These are phyloP conservation scores for Clitopilus passeckerianus DNA, from an alignment of 768 basidiomycete species.

Conservation along the genomic window DNA sequence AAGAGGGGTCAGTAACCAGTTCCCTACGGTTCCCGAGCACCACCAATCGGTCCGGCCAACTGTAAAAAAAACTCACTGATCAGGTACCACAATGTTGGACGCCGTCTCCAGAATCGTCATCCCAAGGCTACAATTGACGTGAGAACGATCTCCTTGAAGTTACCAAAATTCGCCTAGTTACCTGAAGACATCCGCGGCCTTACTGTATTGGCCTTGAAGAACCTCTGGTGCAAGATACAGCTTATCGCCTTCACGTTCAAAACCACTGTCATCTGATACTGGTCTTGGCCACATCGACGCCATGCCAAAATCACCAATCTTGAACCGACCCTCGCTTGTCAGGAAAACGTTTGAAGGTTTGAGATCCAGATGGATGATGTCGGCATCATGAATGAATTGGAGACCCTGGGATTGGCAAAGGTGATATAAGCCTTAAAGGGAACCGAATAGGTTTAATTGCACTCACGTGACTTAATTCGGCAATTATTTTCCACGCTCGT, in stretches of 20 bases:
- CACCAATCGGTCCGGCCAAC: constrained; percentile 19
- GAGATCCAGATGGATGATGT: constrained; percentile 91
- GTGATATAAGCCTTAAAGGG: constrained; percentile 19
- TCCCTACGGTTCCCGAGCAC: constrained; percentile 2
- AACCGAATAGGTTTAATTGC: constrained; percentile 21
- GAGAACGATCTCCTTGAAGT: constrained; percentile 22
- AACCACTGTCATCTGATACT: constrained; percentile 34
- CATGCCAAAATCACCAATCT: constrained; percentile 99
- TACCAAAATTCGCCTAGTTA: constrained; percentile 25
- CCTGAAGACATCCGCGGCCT: constrained; percentile 97
- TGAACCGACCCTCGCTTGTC: constrained; percentile 80
- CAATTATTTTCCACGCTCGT: constrained; percentile 93
- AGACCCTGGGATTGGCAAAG: constrained; percentile 54
- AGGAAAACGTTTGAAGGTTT: constrained; percentile 98
- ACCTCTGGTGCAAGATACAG: constrained; percentile 97
- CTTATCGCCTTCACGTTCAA: constrained; percentile 97
- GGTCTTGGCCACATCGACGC: constrained; percentile 88
- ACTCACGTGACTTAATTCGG: constrained; percentile 85
- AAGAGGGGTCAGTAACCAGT: constrained; percentile 7
- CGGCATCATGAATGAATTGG: constrained; percentile 81
- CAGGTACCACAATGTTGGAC: constrained; percentile 94
- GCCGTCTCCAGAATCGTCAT: constrained; percentile 95
- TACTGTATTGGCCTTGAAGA: constrained; percentile 85
- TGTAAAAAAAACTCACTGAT: constrained; percentile 63
- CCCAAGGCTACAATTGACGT: constrained; percentile 67